phyloP scores from a whole-genome alignment of 495 filamentous ascomycete species.

The Penicillium samsonianum region DNA sequence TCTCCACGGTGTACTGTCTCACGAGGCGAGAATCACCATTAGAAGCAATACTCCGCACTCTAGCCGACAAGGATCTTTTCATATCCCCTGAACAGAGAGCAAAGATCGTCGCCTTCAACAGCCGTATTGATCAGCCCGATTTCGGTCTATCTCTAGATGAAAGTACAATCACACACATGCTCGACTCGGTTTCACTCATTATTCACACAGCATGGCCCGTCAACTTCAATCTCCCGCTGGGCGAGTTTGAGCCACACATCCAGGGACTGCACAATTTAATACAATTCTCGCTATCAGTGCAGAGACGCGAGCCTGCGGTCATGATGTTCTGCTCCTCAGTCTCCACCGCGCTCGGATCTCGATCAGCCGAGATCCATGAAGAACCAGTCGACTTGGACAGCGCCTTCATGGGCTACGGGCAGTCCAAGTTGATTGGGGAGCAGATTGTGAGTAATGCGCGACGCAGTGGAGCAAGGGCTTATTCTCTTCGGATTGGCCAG shows the following conservation, averaged over 20 bases:
- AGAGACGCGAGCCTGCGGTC: constrained; percentile 42
- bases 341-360: constrained; percentile 45
- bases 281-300: constrained; percentile 52
- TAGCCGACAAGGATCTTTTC: constrained; percentile 37
- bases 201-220: constrained; percentile 62
- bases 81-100: constrained; percentile 23
- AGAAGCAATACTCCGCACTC: constrained; percentile 32
- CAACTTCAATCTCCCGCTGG: constrained; percentile 53
- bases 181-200: constrained; percentile 46
- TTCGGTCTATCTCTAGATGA: constrained; percentile 42
- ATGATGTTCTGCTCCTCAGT: constrained; percentile 56
- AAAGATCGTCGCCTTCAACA: constrained; percentile 45
- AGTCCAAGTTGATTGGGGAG: constrained; percentile 59
- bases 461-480: constrained; percentile 36
- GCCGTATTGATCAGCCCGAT: constrained; percentile 38
- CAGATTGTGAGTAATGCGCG: constrained; percentile 47
- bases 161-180: constrained; percentile 36
- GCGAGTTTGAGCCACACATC: constrained; percentile 48
- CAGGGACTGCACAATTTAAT: constrained; percentile 54
- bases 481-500: constrained; percentile 60
- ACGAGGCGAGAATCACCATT: constrained; percentile 41
- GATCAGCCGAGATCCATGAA: constrained; percentile 42
- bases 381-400: constrained; percentile 36
- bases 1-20: constrained; percentile 55
- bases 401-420: constrained; percentile 58